A percentile compares a stretch with the other conserved stretches of the same genome.
phyloP scores from a whole-genome alignment of 2,329 filamentous ascomycete species.

The Penicillium vulpinum region DNA sequence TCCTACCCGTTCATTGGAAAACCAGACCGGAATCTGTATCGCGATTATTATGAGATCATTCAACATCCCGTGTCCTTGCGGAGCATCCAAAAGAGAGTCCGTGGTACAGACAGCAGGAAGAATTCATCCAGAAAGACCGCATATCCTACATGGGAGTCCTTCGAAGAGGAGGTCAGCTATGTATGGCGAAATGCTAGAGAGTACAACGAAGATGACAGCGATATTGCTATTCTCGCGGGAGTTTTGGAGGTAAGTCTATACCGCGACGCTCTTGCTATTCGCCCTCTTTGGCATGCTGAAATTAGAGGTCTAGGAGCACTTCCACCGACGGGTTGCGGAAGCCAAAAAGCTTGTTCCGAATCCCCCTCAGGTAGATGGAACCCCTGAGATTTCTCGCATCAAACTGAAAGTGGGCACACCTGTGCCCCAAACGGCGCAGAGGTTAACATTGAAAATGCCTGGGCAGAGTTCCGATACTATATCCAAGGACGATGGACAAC shows the following conservation, averaged over 20 bases:
- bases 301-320: constrained; percentile 58
- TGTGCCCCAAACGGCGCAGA: constrained; percentile 53
- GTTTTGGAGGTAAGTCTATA: constrained; percentile 68
- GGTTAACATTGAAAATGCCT: constrained; percentile 71
- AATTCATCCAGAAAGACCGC: constrained; percentile 62
- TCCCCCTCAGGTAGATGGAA: constrained; percentile 47
- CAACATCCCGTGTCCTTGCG: constrained; percentile 76
- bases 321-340: constrained; percentile 66
- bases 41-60: constrained; percentile 85
- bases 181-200: constrained; percentile 86
- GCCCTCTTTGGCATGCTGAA: constrained; percentile 10
- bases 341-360: constrained; percentile 73
- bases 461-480: constrained; percentile 55
- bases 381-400: constrained; percentile 66
- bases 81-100: constrained; percentile 73
- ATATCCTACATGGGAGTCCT: constrained; percentile 78
- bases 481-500: constrained; percentile 43
- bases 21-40: constrained; percentile 67
- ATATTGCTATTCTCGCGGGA: constrained; percentile 73
- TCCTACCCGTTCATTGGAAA: constrained; percentile 75
- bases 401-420: constrained; percentile 68
- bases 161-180: constrained; percentile 75
- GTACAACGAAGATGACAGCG: constrained; percentile 90
- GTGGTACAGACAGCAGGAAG: constrained; percentile 68
- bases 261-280: neutral